phyloP scores from a whole-genome alignment of 371 early-diverging fungal genomes.

The Mortierella sp. region DNA sequence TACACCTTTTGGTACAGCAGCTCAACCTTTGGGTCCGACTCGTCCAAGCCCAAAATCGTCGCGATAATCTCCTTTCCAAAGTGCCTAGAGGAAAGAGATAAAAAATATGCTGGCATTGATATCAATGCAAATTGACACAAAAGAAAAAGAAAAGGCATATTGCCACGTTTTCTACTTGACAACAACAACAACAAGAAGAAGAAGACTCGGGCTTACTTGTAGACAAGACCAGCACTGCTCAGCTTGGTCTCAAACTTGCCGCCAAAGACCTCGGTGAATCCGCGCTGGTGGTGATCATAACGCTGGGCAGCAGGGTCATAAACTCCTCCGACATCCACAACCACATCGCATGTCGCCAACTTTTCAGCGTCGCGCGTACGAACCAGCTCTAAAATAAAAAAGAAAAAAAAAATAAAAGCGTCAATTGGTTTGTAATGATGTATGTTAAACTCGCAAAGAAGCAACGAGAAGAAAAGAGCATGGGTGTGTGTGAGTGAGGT shows the following conservation, averaged over 20 bases:
- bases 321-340: constrained; percentile 98
- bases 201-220: constrained; percentile 74
- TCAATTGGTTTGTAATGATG: too few species aligned
- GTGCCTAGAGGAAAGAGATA: constrained; percentile 63
- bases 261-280: constrained; percentile 92
- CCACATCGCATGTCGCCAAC: constrained; percentile 87
- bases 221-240: constrained; percentile 93
- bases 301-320: constrained; percentile 85
- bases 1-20: constrained; percentile 86
- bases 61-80: constrained; percentile 89
- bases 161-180: background rate
- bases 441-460: background rate
- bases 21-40: constrained; percentile 69
- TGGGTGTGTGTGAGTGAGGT: background rate
- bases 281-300: constrained; percentile 99
- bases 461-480: background rate
- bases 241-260: constrained; percentile 85
- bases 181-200: background rate
- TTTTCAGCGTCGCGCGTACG: constrained; percentile 91
- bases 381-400: constrained; percentile 64
- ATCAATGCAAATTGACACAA: background rate
- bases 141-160: background rate
- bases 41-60: constrained; percentile 65
- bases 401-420: background rate
- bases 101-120: background rate